Evolutionary conservation across 2,329 filamentous ascomycete species (phyloP), one percentile per base, ranked within the genome.

Genomic region (Aaosphaeria arxii): DNA sequence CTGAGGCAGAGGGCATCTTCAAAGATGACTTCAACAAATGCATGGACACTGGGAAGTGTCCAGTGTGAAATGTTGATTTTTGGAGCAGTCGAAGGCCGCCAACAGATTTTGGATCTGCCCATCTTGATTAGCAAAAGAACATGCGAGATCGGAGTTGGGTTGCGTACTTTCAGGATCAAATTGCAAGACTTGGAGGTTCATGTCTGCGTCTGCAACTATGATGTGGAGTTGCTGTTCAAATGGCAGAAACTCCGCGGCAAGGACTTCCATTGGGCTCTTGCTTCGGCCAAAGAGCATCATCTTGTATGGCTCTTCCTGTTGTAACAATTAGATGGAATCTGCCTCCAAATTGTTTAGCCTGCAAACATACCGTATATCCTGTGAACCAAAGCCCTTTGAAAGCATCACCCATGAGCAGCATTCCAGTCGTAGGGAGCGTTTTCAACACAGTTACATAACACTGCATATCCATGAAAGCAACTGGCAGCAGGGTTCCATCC

Each of bases 381-480:
- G 89, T 88, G 58, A 99, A 95, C 91, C 94, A 97, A 2, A 97
- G 78, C 0, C 94, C 94, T 73, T 96, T 96, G 66, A 94, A 85
- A 0, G 88, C 89, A 72, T 99, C 94, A 0, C 89, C 88, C 73
- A 96, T 85, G 7, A 96, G 78, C 62, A 89, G 91, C 66, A 99
- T 78, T 0, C 92, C 91, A 0, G 90, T 95, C 1, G 87, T 84
- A 4, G 85, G 84, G 13, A 99, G 78, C 60, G 90, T 89, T 63
- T 91, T 94, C 46, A 90, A 81, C n/a, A 87, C 84, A 2, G 85
- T 89, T 9, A 96, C 89, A 62, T 96, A 94, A 70, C 89, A 95
- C 72, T 89, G 94, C 85, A 96, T 95, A 63, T 99, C 94, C 79
- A 99, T 88, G 65, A 99, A 99, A 0, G 94, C 94, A 4, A 99